phyloP scores from a whole-genome alignment of 306 rosid species.

The Vicia villosa region DNA sequence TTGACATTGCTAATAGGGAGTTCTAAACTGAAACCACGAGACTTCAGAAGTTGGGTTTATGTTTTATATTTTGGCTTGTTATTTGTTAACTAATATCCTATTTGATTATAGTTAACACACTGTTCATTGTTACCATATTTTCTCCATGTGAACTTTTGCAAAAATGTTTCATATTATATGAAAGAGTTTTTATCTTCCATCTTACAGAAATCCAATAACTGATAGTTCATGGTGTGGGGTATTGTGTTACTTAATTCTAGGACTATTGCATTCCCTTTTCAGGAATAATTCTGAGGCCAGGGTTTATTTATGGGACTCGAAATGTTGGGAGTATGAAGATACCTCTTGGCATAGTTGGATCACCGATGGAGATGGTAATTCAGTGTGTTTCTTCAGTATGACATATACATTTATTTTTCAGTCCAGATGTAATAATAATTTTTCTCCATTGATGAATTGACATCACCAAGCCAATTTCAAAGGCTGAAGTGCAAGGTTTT shows the following conservation, averaged over 20 bases:
- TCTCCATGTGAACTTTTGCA: background rate
- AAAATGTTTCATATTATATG: constrained; percentile 13
- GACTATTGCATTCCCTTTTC: constrained; percentile 43
- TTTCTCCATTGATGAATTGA: constrained; percentile 14
- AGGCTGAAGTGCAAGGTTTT: background rate
- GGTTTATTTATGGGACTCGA: constrained; percentile 94
- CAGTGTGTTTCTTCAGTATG: constrained; percentile 28
- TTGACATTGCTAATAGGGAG: constrained; percentile 10
- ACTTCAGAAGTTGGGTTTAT: background rate
- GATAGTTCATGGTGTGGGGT: constrained; percentile 9
- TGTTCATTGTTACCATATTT: background rate
- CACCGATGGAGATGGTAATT: constrained; percentile 88
- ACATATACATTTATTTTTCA: background rate
- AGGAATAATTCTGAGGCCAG: constrained; percentile 96
- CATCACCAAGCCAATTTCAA: background rate
- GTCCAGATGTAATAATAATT: constrained; percentile 1
- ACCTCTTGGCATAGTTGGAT: constrained; percentile 82
- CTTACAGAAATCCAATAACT: background rate
- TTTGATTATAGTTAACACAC: constrained; percentile 3
- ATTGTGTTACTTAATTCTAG: background rate
- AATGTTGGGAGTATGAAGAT: constrained; percentile 76
- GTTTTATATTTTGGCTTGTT: background rate
- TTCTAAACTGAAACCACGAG: background rate
- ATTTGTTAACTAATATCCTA: background rate
- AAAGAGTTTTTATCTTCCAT: constrained; percentile 5